These are phyloP conservation scores for Trametes polyzona DNA, from an alignment of 1,284 basidiomycete genomes.

Conservation along the genomic window DNA sequence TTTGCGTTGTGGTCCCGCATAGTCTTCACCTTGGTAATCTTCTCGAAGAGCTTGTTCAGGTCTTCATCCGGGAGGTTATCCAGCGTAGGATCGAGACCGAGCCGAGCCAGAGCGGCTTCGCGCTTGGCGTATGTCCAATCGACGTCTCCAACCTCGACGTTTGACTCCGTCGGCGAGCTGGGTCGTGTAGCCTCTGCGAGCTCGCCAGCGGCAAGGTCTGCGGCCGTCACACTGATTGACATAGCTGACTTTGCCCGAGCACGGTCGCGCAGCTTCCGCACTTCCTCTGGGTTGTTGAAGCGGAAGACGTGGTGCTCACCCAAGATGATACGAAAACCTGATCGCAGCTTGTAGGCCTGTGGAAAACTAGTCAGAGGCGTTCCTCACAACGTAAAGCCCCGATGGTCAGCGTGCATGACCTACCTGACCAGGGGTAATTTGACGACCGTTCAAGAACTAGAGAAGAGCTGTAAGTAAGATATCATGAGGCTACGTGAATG, in stretches of 20 bases:
- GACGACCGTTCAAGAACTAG: conserved; percentile 92
- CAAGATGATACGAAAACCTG: conserved; percentile 95
- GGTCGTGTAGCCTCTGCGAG: conserved; percentile 65
- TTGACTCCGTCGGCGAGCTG: conserved; percentile 72
- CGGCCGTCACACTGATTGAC: conserved; percentile 64
- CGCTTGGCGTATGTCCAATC: conserved; percentile 95
- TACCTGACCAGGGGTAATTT: conserved; percentile 76
- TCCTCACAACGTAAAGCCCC: neutral
- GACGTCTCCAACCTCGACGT: conserved; percentile 72
- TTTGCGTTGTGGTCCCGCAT: conserved; percentile 78
- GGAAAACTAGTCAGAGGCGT: conserved; percentile 16
- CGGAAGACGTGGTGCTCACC: conserved; percentile 97
- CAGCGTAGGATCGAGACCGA: conserved; percentile 84
- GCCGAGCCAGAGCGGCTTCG: conserved; percentile 84
- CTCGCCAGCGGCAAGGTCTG: conserved; percentile 59
- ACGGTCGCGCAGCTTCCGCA: conserved; percentile 86
- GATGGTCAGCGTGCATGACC: conserved; percentile 27
- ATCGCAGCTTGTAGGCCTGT: conserved; percentile 80
- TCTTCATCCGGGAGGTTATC: conserved; percentile 93
- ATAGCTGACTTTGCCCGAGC: conserved; percentile 71
- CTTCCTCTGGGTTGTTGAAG: conserved; percentile 96
- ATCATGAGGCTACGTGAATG: neutral
- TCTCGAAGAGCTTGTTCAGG: conserved; percentile 91
- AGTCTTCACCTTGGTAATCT: conserved; percentile 90
- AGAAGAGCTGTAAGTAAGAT: conserved; percentile 9